Conservation (phyloP, 2,329 filamentous ascomycete species). For the Aspergillus costaricaensis region DNA sequence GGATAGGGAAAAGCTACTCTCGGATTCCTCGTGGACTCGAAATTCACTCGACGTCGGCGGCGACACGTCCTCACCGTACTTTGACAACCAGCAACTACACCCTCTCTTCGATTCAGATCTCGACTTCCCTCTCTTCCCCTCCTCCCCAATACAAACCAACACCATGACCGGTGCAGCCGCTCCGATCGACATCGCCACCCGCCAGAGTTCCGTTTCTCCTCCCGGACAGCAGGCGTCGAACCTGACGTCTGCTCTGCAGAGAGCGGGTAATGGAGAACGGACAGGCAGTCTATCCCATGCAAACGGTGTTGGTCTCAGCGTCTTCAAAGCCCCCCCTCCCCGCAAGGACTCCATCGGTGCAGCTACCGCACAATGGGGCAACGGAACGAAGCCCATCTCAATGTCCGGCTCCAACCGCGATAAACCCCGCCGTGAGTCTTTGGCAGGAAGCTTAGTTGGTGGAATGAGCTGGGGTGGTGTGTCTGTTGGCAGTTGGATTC, state of each 20-base stretch:
- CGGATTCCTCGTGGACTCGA: constrained; percentile 49
- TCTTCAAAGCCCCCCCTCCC: constrained; percentile 43
- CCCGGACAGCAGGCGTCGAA: constrained; percentile 63
- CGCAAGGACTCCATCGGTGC: constrained; percentile 59
- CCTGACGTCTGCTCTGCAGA: constrained; percentile 62
- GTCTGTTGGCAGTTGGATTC: constrained; percentile 94
- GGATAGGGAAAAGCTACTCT: constrained; percentile 44
- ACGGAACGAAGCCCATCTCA: constrained; percentile 63
- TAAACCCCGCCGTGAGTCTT: constrained; percentile 59
- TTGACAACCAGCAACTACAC: constrained; percentile 31
- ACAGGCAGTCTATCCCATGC: constrained; percentile 48
- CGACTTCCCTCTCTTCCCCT: constrained; percentile 44
- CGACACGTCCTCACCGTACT: constrained; percentile 33
- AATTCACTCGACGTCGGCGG: constrained; percentile 40
- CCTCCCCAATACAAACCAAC: constrained; percentile 33
- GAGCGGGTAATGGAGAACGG: constrained; percentile 47
- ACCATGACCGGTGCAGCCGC: constrained; percentile 56
- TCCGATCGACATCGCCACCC: constrained; percentile 63
- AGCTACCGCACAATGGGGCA: constrained; percentile 56
- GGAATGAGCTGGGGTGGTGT: constrained; percentile 98
- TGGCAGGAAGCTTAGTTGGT: constrained; percentile 64
- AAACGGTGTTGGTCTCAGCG: constrained; percentile 39
- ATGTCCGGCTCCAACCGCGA: constrained; percentile 53
- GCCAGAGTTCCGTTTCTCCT: constrained; percentile 60
- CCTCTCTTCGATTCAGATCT: constrained; percentile 37